These are phyloP conservation scores for Piromyces sp. DNA, from an alignment of 192 early-diverging fungal genomes.

Conservation along the genomic window DNA sequence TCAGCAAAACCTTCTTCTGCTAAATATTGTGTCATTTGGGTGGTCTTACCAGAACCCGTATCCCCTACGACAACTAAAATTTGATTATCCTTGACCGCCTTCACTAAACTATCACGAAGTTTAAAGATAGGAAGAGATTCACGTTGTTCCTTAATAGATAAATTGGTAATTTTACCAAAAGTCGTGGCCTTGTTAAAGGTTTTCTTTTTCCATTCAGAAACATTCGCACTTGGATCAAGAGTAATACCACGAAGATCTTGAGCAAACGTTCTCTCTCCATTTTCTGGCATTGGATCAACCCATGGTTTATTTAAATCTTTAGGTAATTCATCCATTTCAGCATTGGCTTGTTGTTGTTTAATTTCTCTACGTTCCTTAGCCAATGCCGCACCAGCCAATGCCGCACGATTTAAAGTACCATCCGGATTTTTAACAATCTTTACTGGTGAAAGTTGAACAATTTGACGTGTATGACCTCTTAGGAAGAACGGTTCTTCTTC, in stretches of 20 bases:
- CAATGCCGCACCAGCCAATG: slow-evolving; percentile 73
- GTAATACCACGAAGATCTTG: slow-evolving; percentile 74
- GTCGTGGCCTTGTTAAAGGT: slow-evolving; percentile 67
- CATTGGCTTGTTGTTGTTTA: slow-evolving; percentile 23
- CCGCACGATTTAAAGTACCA: slow-evolving; percentile 87
- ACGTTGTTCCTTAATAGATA: slow-evolving; percentile 56
- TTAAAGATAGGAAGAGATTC: slow-evolving; percentile 78
- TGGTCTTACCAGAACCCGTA: slow-evolving; percentile 96
- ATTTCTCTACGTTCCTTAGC: slow-evolving; percentile 87
- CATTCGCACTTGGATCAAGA: slow-evolving; percentile 20
- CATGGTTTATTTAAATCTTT: slow-evolving; percentile 76
- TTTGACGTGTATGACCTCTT: slow-evolving; percentile 72
- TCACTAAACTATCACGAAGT: slow-evolving; percentile 53
- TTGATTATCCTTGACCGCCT: slow-evolving; percentile 58
- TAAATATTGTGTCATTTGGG: slow-evolving; percentile 95
- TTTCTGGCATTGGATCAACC: slow-evolving; percentile 83
- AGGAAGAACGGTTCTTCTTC: slow-evolving; percentile 92
- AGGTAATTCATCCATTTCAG: slow-evolving; percentile 55
- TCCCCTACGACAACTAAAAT: slow-evolving; percentile 83
- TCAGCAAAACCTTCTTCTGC: slow-evolving; percentile 86
- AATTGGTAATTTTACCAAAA: slow-evolving; percentile 74
- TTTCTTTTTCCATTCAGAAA: slow-evolving; percentile 81
- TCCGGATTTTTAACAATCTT: slow-evolving; percentile 98
- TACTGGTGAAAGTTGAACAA: slow-evolving; percentile 75
- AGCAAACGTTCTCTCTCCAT: slow-evolving; percentile 77